Evolutionary conservation across 1,284 basidiomycete species (phyloP), one percentile per base, ranked within the genome.

Genomic region (Agroathelia rolfsii): DNA sequence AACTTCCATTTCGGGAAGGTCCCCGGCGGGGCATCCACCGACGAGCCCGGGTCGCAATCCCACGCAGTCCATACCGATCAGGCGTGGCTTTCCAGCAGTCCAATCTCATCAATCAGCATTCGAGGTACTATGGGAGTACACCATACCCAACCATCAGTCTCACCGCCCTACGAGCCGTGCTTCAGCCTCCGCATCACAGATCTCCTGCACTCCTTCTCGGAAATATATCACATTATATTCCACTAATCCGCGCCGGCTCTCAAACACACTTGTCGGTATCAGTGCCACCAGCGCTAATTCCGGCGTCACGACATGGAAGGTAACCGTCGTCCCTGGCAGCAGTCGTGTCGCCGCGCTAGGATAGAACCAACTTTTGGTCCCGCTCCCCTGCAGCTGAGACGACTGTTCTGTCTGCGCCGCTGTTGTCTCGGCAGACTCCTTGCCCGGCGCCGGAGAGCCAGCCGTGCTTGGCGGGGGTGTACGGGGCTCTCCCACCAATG

Each of bases 191-290:
- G 80, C 74, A 36, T 73, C 66, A 43, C 72, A 77, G 26, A 85
- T 83, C 55, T 84, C 82, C 53, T 78, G 73, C 36, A 80, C 70
- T 1, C 81, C 81, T 51, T 85, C 77, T 39, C 81, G 58, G 54
- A 96, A 82, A 55, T 85, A 88, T 13, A 89, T 81, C 4, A 96
- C 78, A 48, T 97, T 97, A 58, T 88, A 94, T 53, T 96, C 92
- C 26, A 96, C 72, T 40, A 93, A 64, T 11, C 87, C 88, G 14
- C 85, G 64, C 40, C 82, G 69, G 35, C 72, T 68, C 35, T 88
- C 79, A 50, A 79, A 90, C 11, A 86, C 77, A 25, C 74, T 65
- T 2, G 87, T 85, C 12, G 86, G 81, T 9, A 95, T 55, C 28
- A 94, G 59, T 2, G 84, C 81, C 28, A 96, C 67, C 24, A 97